Percentiles rank a stretch among this genome's conserved stretches.
Conservation (phyloP, 1,139 yeast genomes). For the Geotrichum europaeum region DNA sequence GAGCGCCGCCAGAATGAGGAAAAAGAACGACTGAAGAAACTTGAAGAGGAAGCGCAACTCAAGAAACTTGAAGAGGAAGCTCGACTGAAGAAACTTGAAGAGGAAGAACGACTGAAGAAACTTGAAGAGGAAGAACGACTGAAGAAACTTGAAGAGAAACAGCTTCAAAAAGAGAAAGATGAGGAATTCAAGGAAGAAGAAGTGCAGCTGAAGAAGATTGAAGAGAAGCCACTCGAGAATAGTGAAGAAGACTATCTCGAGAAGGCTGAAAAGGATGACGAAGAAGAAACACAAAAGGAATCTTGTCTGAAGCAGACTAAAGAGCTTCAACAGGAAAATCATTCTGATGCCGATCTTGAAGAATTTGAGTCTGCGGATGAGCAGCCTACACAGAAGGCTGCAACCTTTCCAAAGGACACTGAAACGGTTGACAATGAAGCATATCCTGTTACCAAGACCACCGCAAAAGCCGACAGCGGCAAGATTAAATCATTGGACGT, state of each 20-base stretch:
- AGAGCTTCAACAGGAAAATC: not conserved
- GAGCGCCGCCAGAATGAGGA: not conserved
- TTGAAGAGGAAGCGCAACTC: not conserved
- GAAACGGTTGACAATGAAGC: not conserved
- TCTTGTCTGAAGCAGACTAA: not conserved
- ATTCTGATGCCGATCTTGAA: not conserved
- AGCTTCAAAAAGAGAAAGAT: not conserved
- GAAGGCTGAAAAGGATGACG: conserved; percentile 35
- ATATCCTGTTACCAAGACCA: not conserved
- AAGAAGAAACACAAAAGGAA: not conserved
- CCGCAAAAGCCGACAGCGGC: not conserved
- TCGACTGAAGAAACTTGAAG: not conserved
- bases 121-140: conserved; percentile 26
- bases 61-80: not conserved
- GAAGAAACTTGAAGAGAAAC: not conserved
- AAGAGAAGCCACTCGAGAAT: not conserved
- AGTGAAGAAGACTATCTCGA: conserved; percentile 29
- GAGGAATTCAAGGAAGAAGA: conserved; percentile 27
- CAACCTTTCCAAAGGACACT: not conserved
- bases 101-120: not conserved
- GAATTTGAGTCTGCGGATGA: not conserved
- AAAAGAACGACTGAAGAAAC: not conserved
- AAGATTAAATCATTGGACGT: not conserved
- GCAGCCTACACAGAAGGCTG: not conserved
- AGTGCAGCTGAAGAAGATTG: not conserved